Percentiles rank a stretch among this genome's conserved stretches.
Conservation (phyloP, 768 basidiomycete genomes). For the Coprinopsis strossmayeri region DNA sequence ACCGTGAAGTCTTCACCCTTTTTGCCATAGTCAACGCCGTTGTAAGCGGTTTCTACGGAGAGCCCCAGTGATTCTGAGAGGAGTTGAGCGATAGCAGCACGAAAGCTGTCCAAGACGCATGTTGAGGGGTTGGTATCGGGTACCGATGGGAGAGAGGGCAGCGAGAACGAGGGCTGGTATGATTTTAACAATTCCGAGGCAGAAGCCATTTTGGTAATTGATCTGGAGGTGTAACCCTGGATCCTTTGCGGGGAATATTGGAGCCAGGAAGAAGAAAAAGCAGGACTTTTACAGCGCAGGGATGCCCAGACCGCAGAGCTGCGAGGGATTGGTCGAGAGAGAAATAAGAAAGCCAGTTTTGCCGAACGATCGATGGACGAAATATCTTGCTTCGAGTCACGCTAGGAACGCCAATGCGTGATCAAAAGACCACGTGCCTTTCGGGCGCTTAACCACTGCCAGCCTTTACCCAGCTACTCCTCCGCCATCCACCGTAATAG, state of each 20-base stretch:
- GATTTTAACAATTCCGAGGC: constrained; percentile 1
- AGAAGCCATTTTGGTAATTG: background rate
- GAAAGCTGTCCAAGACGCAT: constrained; percentile 70
- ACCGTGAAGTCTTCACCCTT: constrained; percentile 93
- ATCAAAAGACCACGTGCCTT: too few species aligned
- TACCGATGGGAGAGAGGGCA: constrained; percentile 25
- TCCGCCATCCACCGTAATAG: too few species aligned
- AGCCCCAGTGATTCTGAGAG: constrained; percentile 64
- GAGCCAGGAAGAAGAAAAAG: background rate
- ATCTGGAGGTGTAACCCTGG: background rate
- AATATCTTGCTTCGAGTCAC: too few species aligned
- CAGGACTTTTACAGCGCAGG: background rate
- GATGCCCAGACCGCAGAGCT: background rate
- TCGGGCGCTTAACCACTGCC: too few species aligned
- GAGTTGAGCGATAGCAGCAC: constrained; percentile 72
- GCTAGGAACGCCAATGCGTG: too few species aligned
- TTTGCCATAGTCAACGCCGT: constrained; percentile 85
- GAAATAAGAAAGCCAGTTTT: background rate
- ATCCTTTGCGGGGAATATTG: background rate
- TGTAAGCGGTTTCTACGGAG: constrained; percentile 70
- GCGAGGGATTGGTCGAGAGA: background rate
- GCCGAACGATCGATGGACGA: background rate
- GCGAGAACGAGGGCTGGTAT: constrained; percentile 8
- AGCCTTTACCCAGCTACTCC: too few species aligned
- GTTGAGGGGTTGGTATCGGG: constrained; percentile 54